These are phyloP conservation scores for Blastomyces emzantsi DNA, from an alignment of 2,329 filamentous ascomycete species.

Conservation along the genomic window DNA sequence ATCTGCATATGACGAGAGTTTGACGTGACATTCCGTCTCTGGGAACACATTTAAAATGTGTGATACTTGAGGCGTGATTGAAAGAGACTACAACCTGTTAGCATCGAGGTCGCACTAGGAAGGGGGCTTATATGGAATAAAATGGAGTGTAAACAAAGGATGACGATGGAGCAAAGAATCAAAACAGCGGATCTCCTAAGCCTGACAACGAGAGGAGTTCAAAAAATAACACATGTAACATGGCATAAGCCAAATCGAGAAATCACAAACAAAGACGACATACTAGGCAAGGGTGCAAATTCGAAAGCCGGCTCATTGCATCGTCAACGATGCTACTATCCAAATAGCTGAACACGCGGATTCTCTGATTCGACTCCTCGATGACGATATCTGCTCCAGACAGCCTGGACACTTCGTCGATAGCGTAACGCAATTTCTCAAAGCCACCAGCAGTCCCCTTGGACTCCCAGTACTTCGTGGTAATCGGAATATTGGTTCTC, in stretches of 20 bases:
- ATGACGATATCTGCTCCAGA: slow-evolving; percentile 24
- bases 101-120: slow-evolving; percentile 7
- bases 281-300: slow-evolving; percentile 25
- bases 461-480: slow-evolving; percentile 21
- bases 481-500: slow-evolving; percentile 4
- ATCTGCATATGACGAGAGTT: slow-evolving; percentile 18
- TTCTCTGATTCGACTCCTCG: slow-evolving; percentile 18
- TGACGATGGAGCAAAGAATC: not conserved
- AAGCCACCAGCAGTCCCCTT: slow-evolving; percentile 22
- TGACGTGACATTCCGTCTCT: slow-evolving; percentile 12
- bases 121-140: not conserved
- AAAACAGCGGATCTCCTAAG: not conserved
- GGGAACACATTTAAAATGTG: slow-evolving; percentile 18
- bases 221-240: not conserved
- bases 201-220: not conserved
- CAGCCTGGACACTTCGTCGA: slow-evolving; percentile 20
- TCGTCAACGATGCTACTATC: slow-evolving; percentile 19
- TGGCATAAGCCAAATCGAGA: not conserved
- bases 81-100: slow-evolving; percentile 16
- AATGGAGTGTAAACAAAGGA: not conserved
- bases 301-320: slow-evolving; percentile 23
- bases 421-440: slow-evolving; percentile 16
- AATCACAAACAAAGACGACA: slow-evolving; percentile 11
- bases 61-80: slow-evolving; percentile 12
- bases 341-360: slow-evolving; percentile 22